Percentiles rank a stretch among this genome's conserved stretches.
Evolutionary conservation across 768 basidiomycete species (phyloP).

Genomic region (Hygrocybe coccinea): DNA sequence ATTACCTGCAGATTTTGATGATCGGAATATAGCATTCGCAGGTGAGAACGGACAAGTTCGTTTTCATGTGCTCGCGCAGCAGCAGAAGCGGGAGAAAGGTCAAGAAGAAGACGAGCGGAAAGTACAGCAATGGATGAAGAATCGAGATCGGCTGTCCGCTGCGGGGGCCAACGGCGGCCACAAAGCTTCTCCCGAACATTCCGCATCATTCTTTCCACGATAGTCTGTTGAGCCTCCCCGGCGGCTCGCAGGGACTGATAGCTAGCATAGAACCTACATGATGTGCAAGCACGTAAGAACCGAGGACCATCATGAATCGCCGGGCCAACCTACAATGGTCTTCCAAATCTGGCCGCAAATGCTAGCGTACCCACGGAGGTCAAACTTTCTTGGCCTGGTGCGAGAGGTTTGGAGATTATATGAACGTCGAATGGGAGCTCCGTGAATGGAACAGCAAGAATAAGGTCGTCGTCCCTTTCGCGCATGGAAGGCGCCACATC

Average conservation of each 20-base stretch:
- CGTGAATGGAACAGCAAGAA: conserved; percentile 3
- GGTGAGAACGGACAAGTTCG: conserved; percentile 2
- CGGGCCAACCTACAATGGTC: conserved; percentile 1
- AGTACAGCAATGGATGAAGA: conserved; percentile 14
- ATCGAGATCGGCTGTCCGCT: conserved; percentile 2
- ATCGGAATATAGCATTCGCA: conserved; percentile 8
- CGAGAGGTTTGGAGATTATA: conserved; percentile 3
- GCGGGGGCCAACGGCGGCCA: conserved; percentile 3
- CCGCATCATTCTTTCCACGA: conserved; percentile 4
- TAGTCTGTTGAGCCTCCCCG: not conserved
- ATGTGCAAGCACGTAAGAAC: not conserved
- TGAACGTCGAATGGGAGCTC: conserved; percentile 6
- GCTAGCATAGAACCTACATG: conserved; percentile 2
- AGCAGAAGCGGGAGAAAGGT: conserved; percentile 12
- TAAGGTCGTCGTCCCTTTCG: not conserved
- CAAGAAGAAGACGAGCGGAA: conserved; percentile 15
- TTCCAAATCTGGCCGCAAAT: conserved; percentile 7
- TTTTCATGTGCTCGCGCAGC: conserved; percentile 8
- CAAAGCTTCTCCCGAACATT: conserved; percentile 4
- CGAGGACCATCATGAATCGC: not conserved
- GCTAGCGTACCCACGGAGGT: conserved; percentile 4
- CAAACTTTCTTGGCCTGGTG: not conserved
- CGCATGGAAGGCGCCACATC: conserved; percentile 2
- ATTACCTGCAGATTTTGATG: not conserved
- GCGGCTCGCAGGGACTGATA: not conserved